These are phyloP conservation scores for Wickerhamomyces tratensis DNA, from an alignment of 805 yeast genomes.

Conservation along the genomic window DNA sequence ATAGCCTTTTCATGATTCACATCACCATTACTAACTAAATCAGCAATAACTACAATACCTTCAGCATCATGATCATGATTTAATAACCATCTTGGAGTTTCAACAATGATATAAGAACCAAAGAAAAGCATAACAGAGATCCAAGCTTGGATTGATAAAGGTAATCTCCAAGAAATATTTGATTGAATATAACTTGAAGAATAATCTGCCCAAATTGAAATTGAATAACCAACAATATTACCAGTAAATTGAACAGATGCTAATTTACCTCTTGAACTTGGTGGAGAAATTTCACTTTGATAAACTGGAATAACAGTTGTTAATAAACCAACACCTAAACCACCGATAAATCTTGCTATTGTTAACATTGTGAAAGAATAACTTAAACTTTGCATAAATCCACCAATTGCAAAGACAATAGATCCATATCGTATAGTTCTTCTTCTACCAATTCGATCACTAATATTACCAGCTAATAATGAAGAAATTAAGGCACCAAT, in stretches of 20 bases:
- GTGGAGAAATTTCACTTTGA: constrained; percentile 83
- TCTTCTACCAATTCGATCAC: constrained; percentile 74
- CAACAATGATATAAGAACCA: constrained; percentile 77
- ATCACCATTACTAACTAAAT: constrained; percentile 71
- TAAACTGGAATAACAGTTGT: constrained; percentile 82
- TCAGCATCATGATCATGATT: constrained; percentile 75
- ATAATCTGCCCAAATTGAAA: constrained; percentile 85
- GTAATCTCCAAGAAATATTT: constrained; percentile 67
- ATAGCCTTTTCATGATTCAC: constrained; percentile 60
- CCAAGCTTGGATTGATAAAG: constrained; percentile 64
- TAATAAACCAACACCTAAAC: constrained; percentile 80
- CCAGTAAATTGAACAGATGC: constrained; percentile 89
- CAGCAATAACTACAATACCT: constrained; percentile 79
- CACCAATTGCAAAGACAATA: constrained; percentile 68
- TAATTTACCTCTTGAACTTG: constrained; percentile 73
- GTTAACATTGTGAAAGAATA: constrained; percentile 44
- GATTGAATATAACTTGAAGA: constrained; percentile 55
- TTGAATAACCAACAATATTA: constrained; percentile 70
- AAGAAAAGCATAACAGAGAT: constrained; percentile 58
- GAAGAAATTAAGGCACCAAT: constrained; percentile 81
- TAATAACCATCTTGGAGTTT: constrained; percentile 84
- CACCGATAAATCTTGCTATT: constrained; percentile 70
- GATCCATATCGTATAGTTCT: constrained; percentile 77
- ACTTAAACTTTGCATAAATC: constrained; percentile 60
- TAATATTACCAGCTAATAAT: constrained; percentile 64